Conservation (phyloP, 306 rosid genomes). For the Ammopiptanthus mongolicus region DNA sequence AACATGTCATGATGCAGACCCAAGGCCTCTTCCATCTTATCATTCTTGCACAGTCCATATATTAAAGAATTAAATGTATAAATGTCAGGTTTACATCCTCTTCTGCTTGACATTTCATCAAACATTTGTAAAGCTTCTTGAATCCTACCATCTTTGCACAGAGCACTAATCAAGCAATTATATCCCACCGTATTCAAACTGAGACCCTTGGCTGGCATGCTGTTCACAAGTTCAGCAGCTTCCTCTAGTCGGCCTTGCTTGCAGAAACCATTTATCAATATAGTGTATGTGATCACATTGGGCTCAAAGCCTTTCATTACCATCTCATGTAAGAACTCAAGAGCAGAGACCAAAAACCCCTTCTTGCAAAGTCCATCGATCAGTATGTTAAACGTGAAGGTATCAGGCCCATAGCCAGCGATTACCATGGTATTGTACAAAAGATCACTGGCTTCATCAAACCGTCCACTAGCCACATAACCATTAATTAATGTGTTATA, state of each 20-base stretch:
- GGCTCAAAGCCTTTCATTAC: constrained; percentile 59
- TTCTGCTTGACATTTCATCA: constrained; percentile 54
- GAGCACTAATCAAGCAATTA: constrained; percentile 67
- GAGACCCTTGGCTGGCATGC: constrained; percentile 67
- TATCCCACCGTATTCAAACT: constrained; percentile 66
- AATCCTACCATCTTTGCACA: constrained; percentile 58
- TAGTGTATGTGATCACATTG: constrained; percentile 74
- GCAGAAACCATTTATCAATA: constrained; percentile 67
- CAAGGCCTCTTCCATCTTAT: constrained; percentile 65
- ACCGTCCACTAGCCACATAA: constrained; percentile 57
- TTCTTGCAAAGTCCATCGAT: constrained; percentile 74
- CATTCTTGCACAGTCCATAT: constrained; percentile 61
- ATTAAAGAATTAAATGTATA: constrained; percentile 77
- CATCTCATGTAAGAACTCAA: constrained; percentile 61
- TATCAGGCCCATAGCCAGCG: constrained; percentile 62
- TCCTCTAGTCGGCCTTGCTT: constrained; percentile 59
- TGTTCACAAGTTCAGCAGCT: constrained; percentile 55
- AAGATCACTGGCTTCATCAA: constrained; percentile 65
- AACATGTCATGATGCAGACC: constrained; percentile 67
- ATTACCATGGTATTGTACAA: constrained; percentile 44
- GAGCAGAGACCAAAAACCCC: constrained; percentile 63
- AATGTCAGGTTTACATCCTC: constrained; percentile 81
- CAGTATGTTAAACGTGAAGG: constrained; percentile 72
- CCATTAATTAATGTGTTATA: constrained; percentile 79
- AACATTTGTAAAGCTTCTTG: constrained; percentile 55